Base-by-base conservation (phyloP, 176 grass and related monocot genomes). In the Melocanna baccifera region DNA sequence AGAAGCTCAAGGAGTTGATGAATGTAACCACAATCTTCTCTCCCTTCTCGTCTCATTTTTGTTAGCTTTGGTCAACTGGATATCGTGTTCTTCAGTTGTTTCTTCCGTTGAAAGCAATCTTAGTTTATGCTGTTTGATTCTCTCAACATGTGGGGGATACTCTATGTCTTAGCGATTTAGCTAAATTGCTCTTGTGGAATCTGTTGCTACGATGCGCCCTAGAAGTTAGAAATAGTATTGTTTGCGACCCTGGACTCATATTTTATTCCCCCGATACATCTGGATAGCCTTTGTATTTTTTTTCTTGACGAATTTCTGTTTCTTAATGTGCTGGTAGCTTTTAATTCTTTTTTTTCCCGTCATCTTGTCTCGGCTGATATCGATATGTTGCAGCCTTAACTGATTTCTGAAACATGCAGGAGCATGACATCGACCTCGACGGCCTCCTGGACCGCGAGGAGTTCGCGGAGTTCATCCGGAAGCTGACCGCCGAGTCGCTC, bases 391-490 rank as follows among this genome's bases (percentile, higher is more conserved):
- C 29, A 47, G 19, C 41, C 37, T 56, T 67, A 29, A 36, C 50
- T 34, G 9, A 48, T 81, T 23, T 62, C 13, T 81, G 13, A 16
- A 81, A 53, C 28, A 7, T 55, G 57, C 89, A 98, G 93, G 96
- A 93, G 15, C 90, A 87, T 20, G 96, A 98, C 70, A 73, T 89
- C 15, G 86, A 98, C 51, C 86, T 95, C 9, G 89, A 98, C 80
- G 92, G 92, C 3, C 89, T 91, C 19, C 91, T 98, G 46, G 89
- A 98, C 56, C 92, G 96, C 0, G 96, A 98, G 85, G 93, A 98
- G 67, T 98, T 98, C 15, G 93, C 89, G 1, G 85, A 93, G 84
- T 98, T 98, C 89, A 95, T 98, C 48, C 57, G 80, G 43, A 95
- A 95, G 87, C 84, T 98, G 57, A 98, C 96, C 3, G 83, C 83